A percentile compares a stretch with the other conserved stretches of the same genome.
phyloP scores from a whole-genome alignment of 2,329 filamentous ascomycete species.

The Teratosphaeria nubilosa region DNA sequence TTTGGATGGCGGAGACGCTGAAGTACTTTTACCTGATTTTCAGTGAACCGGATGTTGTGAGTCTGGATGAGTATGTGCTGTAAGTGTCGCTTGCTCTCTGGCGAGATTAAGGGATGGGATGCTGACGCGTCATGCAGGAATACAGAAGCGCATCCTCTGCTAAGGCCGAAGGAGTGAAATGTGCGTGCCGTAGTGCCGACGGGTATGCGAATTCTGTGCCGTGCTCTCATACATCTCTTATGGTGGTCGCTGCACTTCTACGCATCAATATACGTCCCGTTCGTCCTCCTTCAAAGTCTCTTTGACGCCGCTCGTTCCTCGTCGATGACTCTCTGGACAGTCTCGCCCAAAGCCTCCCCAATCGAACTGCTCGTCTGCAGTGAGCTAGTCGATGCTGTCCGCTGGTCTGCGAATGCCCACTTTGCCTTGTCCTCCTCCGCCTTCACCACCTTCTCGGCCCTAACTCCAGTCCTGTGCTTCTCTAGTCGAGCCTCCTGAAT shows the following conservation, averaged over 20 bases:
- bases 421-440: neutral
- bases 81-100: neutral
- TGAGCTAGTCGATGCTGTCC: too few relatives aligned
- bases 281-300: neutral
- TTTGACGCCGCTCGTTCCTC: neutral
- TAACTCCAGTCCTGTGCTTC: neutral
- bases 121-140: conserved; percentile 20
- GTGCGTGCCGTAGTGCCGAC: neutral
- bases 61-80: conserved; percentile 39
- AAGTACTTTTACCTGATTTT: conserved; percentile 38
- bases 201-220: neutral
- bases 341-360: neutral
- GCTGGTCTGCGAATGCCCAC: too few relatives aligned
- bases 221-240: too few relatives aligned
- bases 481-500: neutral
- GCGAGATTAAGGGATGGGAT: neutral
- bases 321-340: neutral
- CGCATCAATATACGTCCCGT: neutral
- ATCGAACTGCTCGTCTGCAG: neutral
- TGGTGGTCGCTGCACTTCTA: too few relatives aligned
- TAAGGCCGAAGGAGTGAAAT: conserved; percentile 11
- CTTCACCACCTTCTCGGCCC: neutral
- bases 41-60: conserved; percentile 32
- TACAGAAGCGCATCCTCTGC: conserved; percentile 41
- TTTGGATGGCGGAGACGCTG: conserved; percentile 40